These are phyloP conservation scores for Sinapis alba DNA, from an alignment of 441 rosid genomes.

Conservation along the genomic window DNA sequence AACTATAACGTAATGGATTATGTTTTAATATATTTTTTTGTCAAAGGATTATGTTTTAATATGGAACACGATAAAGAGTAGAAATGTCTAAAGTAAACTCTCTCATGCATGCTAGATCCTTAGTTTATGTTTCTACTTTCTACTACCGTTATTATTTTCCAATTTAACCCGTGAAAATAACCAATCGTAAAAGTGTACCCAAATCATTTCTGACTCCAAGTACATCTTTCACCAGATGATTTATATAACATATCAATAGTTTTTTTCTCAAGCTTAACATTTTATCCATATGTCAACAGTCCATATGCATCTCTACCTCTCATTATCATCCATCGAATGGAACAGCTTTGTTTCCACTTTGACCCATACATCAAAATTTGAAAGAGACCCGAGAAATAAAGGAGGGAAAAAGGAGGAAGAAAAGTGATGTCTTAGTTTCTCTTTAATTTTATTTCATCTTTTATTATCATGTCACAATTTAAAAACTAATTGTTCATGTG, in stretches of 20 bases:
- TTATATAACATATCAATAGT: neutral
- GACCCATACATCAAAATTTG: slow-evolving; percentile 27
- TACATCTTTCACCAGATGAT: neutral
- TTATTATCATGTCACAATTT: neutral
- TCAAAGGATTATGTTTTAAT: neutral
- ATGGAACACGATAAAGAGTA: neutral
- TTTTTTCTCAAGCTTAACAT: neutral
- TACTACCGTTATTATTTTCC: neutral
- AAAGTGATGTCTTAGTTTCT: slow-evolving; percentile 10
- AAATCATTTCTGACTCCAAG: neutral
- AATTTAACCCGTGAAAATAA: neutral
- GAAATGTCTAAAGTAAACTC: neutral
- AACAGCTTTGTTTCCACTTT: slow-evolving; percentile 27
- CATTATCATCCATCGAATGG: slow-evolving; percentile 18
- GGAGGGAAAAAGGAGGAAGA: neutral
- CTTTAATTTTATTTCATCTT: too few species aligned
- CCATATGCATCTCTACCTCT: slow-evolving; percentile 23
- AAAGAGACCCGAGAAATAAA: slow-evolving; percentile 18
- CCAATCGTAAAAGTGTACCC: neutral
- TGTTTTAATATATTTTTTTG: neutral
- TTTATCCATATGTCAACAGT: slow-evolving; percentile 10
- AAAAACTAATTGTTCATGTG: slow-evolving; percentile 16
- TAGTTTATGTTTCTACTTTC: neutral
- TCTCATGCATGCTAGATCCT: neutral
- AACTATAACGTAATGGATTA: neutral